Conservation (phyloP, 108 stramenopile genomes). For the Fistulifera pelliculosa region DNA sequence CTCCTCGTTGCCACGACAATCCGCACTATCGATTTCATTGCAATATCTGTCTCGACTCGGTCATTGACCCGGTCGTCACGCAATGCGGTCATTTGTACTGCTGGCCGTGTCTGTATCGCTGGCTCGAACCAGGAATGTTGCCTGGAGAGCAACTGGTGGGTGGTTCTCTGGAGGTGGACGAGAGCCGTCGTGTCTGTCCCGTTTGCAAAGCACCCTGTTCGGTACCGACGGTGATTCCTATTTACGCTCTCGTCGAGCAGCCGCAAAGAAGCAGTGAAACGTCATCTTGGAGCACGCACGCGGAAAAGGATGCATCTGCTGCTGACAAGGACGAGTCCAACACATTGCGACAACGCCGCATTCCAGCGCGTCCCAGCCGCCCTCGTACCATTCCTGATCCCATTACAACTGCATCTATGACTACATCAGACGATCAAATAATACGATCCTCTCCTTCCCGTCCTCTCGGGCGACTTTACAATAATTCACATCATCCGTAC, state of each 20-base stretch:
- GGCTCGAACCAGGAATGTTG: constrained; percentile 61
- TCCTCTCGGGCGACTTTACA: too few species aligned
- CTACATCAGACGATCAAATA: too few species aligned
- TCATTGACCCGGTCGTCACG: constrained; percentile 77
- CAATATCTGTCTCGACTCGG: constrained; percentile 82
- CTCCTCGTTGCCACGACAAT: too few species aligned
- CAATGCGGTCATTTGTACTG: constrained; percentile 87
- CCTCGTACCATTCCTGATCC: too few species aligned
- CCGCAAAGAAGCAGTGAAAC: too few species aligned
- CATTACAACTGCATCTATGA: too few species aligned
- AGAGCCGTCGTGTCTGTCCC: constrained; percentile 56
- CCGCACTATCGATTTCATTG: constrained; percentile 54
- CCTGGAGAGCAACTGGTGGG: constrained; percentile 33
- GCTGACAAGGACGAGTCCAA: too few species aligned
- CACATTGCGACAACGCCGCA: neutral
- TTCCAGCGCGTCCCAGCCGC: too few species aligned
- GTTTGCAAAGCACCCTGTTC: constrained; percentile 72
- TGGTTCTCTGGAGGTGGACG: constrained; percentile 8
- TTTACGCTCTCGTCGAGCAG: constrained; percentile 32
- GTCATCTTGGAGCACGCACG: too few species aligned
- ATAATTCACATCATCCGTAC: too few species aligned
- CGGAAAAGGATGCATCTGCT: too few species aligned
- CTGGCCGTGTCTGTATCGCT: constrained; percentile 82
- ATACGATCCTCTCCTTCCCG: too few species aligned
- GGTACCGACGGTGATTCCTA: constrained; percentile 61